These are phyloP conservation scores for Zasmidium cellare DNA, from an alignment of 2,329 filamentous ascomycete species.

Conservation along the genomic window DNA sequence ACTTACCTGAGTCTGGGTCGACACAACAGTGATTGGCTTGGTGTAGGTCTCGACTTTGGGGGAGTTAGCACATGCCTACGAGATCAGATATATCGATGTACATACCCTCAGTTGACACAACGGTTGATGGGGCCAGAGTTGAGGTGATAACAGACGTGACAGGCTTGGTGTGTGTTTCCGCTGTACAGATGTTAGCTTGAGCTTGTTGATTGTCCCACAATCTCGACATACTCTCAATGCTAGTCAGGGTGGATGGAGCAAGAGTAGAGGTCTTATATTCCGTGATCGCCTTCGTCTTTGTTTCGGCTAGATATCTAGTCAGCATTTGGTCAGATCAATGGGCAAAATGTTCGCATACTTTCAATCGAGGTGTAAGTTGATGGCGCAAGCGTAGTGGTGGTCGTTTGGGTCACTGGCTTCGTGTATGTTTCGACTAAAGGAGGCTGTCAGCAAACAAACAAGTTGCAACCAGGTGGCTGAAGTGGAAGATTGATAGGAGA, in stretches of 20 bases:
- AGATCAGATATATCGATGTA: too few relatives aligned
- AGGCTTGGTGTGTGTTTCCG: background rate
- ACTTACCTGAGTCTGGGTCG: background rate
- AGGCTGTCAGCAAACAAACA: too few relatives aligned
- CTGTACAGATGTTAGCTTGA: background rate
- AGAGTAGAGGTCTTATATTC: background rate
- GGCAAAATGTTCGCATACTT: background rate
- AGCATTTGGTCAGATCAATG: background rate
- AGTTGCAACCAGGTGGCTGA: too few relatives aligned
- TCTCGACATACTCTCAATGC: background rate
- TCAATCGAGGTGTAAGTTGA: background rate
- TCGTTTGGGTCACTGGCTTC: too few relatives aligned
- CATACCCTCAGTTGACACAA: background rate
- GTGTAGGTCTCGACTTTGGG: background rate
- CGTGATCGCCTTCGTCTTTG: background rate
- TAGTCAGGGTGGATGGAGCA: too few relatives aligned
- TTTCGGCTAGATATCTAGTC: background rate
- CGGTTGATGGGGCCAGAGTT: slow-evolving; percentile 1
- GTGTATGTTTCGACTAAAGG: too few relatives aligned
- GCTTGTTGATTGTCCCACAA: background rate
- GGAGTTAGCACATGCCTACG: too few relatives aligned
- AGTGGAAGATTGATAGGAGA: too few relatives aligned
- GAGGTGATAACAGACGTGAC: background rate
- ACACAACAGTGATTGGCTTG: background rate
- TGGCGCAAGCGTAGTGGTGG: background rate